A percentile compares a stretch with the other conserved stretches of the same genome.
phyloP scores from a whole-genome alignment of 768 basidiomycete genomes.

The Hygrocybe coccinea region DNA sequence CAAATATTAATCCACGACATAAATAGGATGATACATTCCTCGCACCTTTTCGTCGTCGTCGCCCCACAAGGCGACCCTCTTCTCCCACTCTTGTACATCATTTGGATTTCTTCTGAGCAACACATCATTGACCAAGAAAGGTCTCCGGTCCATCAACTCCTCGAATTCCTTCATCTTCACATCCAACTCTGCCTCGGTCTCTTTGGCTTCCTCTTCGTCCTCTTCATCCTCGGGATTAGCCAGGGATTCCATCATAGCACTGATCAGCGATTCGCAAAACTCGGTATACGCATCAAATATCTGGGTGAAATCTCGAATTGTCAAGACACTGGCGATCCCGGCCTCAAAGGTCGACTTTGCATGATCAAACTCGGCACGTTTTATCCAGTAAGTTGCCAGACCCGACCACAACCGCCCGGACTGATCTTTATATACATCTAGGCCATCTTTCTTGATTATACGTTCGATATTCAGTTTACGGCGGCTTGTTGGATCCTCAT shows the following conservation, averaged over 20 bases:
- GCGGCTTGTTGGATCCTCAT: slow-evolving; percentile 71
- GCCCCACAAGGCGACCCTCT: slow-evolving; percentile 88
- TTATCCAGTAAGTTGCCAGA: slow-evolving; percentile 97
- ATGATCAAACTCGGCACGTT: slow-evolving; percentile 90
- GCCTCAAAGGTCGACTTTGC: slow-evolving; percentile 85
- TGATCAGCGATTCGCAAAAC: slow-evolving; percentile 86
- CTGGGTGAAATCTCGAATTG: slow-evolving; percentile 94
- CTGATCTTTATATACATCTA: slow-evolving; percentile 91
- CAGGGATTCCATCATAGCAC: slow-evolving; percentile 81
- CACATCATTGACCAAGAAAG: slow-evolving; percentile 95
- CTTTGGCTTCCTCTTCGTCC: slow-evolving; percentile 72
- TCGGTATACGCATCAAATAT: slow-evolving; percentile 97
- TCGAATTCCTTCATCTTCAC: slow-evolving; percentile 88
- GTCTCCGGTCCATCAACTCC: slow-evolving; percentile 88
- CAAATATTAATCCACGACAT: slow-evolving; percentile 3
- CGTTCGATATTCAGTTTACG: slow-evolving; percentile 79
- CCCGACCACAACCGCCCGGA: slow-evolving; percentile 96
- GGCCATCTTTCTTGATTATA: slow-evolving; percentile 81
- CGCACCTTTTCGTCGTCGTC: slow-evolving; percentile 87
- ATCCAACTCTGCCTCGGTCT: slow-evolving; percentile 82
- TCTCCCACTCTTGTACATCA: slow-evolving; percentile 99
- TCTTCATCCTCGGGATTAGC: slow-evolving; percentile 78
- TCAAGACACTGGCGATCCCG: slow-evolving; percentile 79
- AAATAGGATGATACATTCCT: neutral
- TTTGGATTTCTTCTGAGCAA: slow-evolving; percentile 89